A percentile compares a stretch with the other conserved stretches of the same genome.
Evolutionary conservation across 2,329 filamentous ascomycete species (phyloP).

Genomic region (Fusarium nurragi): DNA sequence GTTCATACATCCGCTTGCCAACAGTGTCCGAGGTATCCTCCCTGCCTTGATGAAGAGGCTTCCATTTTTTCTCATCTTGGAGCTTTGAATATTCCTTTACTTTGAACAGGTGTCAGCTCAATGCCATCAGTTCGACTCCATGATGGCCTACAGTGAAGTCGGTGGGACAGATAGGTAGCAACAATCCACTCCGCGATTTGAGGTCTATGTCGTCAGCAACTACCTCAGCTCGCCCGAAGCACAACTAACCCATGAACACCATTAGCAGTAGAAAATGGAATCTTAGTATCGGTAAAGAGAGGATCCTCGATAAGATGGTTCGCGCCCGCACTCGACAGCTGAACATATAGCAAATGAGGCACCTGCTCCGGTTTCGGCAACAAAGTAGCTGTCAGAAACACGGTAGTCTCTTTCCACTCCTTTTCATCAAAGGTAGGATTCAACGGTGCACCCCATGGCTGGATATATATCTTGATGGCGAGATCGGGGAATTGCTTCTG

Average conservation of each 20-base stretch:
- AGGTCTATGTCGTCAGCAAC: conserved; percentile 50
- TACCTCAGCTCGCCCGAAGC: fast-evolving
- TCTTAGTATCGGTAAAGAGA: conserved; percentile 60
- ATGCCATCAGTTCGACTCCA: not conserved
- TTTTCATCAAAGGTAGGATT: conserved; percentile 44
- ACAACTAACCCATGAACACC: conserved; percentile 64
- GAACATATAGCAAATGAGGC: conserved; percentile 61
- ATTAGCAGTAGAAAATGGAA: conserved; percentile 64
- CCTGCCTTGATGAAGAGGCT: conserved; percentile 39
- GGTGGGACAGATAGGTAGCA: conserved; percentile 59
- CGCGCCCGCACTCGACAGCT: conserved; percentile 64
- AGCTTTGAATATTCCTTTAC: conserved; percentile 57
- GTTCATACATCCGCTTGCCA: conserved; percentile 59
- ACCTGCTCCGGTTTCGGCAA: conserved; percentile 54
- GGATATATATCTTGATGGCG: conserved; percentile 48
- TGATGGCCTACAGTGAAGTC: conserved; percentile 56
- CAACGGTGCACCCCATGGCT: conserved; percentile 45
- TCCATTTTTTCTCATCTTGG: conserved; percentile 58
- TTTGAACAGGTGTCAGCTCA: conserved; percentile 18
- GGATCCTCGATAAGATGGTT: conserved; percentile 59
- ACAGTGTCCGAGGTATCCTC: conserved; percentile 55
- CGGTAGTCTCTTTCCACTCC: conserved; percentile 60
- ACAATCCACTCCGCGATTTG: conserved; percentile 68
- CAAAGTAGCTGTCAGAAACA: conserved; percentile 55
- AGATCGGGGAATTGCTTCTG: conserved; percentile 56